These are phyloP conservation scores for Ascochyta lentis DNA, from an alignment of 2,329 filamentous ascomycete species.

Conservation along the genomic window DNA sequence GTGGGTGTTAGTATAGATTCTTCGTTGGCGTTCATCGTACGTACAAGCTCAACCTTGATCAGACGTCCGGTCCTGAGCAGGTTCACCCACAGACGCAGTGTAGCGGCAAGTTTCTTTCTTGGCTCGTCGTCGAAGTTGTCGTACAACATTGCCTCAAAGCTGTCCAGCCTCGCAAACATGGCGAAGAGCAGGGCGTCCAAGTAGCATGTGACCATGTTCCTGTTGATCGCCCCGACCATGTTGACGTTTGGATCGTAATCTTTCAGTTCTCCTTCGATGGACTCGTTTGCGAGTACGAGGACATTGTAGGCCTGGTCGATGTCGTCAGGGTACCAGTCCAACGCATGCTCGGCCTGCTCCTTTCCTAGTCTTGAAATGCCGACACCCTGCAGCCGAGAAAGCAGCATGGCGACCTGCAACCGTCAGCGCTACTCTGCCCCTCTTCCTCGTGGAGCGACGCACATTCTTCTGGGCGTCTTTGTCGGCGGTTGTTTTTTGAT, in stretches of 20 bases:
- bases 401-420: slow-evolving; percentile 58
- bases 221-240: slow-evolving; percentile 86
- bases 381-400: slow-evolving; percentile 58
- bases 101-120: slow-evolving; percentile 74
- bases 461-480: slow-evolving; percentile 64
- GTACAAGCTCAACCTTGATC: slow-evolving; percentile 83
- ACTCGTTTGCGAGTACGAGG: slow-evolving; percentile 78
- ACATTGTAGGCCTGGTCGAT: slow-evolving; percentile 77
- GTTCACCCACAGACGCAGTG: slow-evolving; percentile 92
- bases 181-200: slow-evolving; percentile 89
- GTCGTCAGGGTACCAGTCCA: slow-evolving; percentile 72
- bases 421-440: slow-evolving; percentile 10
- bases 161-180: slow-evolving; percentile 91
- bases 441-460: slow-evolving; percentile 1
- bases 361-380: slow-evolving; percentile 65
- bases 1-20: slow-evolving; percentile 1
- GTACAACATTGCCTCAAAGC: slow-evolving; percentile 91
- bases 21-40: slow-evolving; percentile 25
- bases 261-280: slow-evolving; percentile 78
- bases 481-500: slow-evolving; percentile 56
- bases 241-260: slow-evolving; percentile 74
- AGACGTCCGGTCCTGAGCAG: slow-evolving; percentile 83
- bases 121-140: slow-evolving; percentile 76
- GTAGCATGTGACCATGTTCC: slow-evolving; percentile 89
- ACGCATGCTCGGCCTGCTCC: slow-evolving; percentile 67